These are phyloP conservation scores for Cercospora sesami DNA, from an alignment of 2,329 filamentous ascomycete species.

Conservation along the genomic window DNA sequence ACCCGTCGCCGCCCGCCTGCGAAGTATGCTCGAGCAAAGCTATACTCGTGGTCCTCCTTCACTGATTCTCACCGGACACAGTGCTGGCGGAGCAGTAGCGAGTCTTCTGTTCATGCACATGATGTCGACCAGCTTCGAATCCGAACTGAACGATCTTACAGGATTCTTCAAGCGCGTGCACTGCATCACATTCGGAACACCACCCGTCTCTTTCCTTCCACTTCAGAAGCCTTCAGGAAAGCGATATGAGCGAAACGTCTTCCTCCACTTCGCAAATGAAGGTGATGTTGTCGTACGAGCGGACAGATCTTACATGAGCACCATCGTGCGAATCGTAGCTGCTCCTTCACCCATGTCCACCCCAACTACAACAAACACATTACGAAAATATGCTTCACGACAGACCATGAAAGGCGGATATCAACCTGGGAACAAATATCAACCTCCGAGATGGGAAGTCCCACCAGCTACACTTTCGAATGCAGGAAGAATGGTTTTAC, in stretches of 20 bases:
- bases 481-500: slow-evolving; percentile 67
- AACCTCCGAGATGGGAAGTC: slow-evolving; percentile 58
- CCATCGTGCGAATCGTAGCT: slow-evolving; percentile 69
- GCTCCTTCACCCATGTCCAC: slow-evolving; percentile 37
- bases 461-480: slow-evolving; percentile 67
- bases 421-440: slow-evolving; percentile 10
- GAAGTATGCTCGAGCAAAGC: slow-evolving; percentile 69
- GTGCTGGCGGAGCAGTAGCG: slow-evolving; percentile 80
- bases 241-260: slow-evolving; percentile 64
- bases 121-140: slow-evolving; percentile 62
- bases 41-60: slow-evolving; percentile 65
- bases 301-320: slow-evolving; percentile 73
- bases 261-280: slow-evolving; percentile 80
- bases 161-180: slow-evolving; percentile 74
- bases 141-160: slow-evolving; percentile 69
- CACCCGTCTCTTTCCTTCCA: slow-evolving; percentile 72
- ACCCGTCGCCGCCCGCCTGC: slow-evolving; percentile 69
- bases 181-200: slow-evolving; percentile 82
- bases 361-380: slow-evolving; percentile 10
- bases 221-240: slow-evolving; percentile 57
- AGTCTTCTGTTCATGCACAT: slow-evolving; percentile 80
- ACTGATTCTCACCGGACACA: slow-evolving; percentile 81
- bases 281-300: slow-evolving; percentile 78
- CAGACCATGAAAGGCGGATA: slow-evolving; percentile 14
- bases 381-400: slow-evolving; percentile 18